Evolutionary conservation across 768 basidiomycete genomes (phyloP), one percentile per base, ranked within the genome.

Genomic region (Mycena polygramma): DNA sequence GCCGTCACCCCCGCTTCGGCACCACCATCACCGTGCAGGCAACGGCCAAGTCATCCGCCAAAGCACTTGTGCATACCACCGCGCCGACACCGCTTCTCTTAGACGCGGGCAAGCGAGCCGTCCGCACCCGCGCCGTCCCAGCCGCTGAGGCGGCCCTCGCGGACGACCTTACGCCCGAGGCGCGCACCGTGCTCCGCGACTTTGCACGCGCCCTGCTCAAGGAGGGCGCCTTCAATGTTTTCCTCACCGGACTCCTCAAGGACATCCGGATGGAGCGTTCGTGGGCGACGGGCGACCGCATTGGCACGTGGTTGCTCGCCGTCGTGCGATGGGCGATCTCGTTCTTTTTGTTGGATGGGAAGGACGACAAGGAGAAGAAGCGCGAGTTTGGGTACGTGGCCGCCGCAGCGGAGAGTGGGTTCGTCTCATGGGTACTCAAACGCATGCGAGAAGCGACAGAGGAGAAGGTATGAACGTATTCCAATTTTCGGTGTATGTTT

Each of bases 1-100:
- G 95, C 24, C 89, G 98, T 39, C 98, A 99, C 81, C 95, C 96
- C 30, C 91, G 97, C 57, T 99, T 99, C 80, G 98, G 98, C 1
- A 99, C 98, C 3, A 99, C 97, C 11, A 92, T 99, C 72, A 83
- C 92, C 24, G 92, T 99, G 62, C 89, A 86, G 71, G 83, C 93
- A 51, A 92, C 91, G 68, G 79, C 90, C 17, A 87, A 86, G 71
- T 84, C 75, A 35, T 64, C 75, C 35, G 77, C 75, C 54, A 70
- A 74, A 9, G 66, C 65, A n/a, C 72, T 71, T 26, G 30, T 70
- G 35, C 63, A 75, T 19, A 74, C 78, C 20, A 69, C 80, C 14
- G 72, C 79, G 51, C 84, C 88, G 14, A 86, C 87, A 69, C 77
- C 90, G n/a, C 84, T 92, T 46, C 89, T 98, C 54, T 84, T 98